phyloP scores from a whole-genome alignment of 768 basidiomycete genomes.

The Psilocybe azurescens region DNA sequence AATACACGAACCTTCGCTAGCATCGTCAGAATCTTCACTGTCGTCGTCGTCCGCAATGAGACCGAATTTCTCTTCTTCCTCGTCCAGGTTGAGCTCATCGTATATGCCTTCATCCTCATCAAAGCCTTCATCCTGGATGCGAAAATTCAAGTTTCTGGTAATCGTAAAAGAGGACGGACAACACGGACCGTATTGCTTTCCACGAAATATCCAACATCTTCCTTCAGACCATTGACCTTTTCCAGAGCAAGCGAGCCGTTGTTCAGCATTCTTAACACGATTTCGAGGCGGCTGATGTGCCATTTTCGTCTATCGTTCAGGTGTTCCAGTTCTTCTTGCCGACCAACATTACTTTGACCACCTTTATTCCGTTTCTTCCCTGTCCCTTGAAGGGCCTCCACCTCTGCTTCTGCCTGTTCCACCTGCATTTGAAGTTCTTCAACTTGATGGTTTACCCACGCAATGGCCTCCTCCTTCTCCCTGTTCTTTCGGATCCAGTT shows the following conservation, averaged over 20 bases:
- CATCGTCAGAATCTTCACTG: constrained; percentile 76
- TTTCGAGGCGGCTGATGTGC: constrained; percentile 92
- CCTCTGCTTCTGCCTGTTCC: constrained; percentile 93
- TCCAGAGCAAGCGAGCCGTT: constrained; percentile 90
- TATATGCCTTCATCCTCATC: constrained; percentile 98
- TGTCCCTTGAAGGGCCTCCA: constrained; percentile 80
- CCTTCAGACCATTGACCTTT: constrained; percentile 81
- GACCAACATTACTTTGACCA: constrained; percentile 65
- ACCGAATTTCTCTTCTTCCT: constrained; percentile 95
- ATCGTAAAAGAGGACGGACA: neutral
- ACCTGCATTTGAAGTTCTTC: constrained; percentile 94
- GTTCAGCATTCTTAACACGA: constrained; percentile 90
- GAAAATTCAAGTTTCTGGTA: neutral
- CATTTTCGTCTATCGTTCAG: constrained; percentile 95
- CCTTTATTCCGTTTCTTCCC: constrained; percentile 88
- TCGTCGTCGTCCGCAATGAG: constrained; percentile 78
- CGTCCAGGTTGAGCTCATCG: constrained; percentile 96
- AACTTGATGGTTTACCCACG: constrained; percentile 88
- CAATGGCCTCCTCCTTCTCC: constrained; percentile 91
- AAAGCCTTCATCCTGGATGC: constrained; percentile 88
- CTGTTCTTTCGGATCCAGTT: constrained; percentile 96
- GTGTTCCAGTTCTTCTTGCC: constrained; percentile 83
- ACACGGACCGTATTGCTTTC: constrained; percentile 88
- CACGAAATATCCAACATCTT: constrained; percentile 96
- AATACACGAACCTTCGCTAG: constrained; percentile 65